phyloP scores from a whole-genome alignment of 129 eudicot species.

The Calendula officinalis region DNA sequence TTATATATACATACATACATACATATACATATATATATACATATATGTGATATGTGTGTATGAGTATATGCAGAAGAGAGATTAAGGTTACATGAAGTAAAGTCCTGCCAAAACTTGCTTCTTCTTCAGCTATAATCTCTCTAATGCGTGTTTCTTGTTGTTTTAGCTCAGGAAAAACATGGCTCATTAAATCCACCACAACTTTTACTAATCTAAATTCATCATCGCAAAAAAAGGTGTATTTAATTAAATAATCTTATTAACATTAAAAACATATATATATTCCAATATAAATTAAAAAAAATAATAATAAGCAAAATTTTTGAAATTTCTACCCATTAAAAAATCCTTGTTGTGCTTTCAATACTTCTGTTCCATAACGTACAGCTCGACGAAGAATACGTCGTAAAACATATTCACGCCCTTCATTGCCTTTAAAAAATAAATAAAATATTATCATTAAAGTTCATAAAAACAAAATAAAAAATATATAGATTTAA shows the following conservation, averaged over 20 bases:
- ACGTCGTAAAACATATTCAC: constrained; percentile 88
- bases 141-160: constrained; percentile 56
- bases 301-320: too few relatives aligned
- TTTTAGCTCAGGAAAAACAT: constrained; percentile 83
- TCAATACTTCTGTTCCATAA: constrained; percentile 88
- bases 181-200: constrained; percentile 85
- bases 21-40: too few relatives aligned
- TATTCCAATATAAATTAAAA: not conserved
- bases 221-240: not conserved
- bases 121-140: constrained; percentile 83
- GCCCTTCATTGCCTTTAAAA: constrained; percentile 85
- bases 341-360: constrained; percentile 79
- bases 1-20: too few relatives aligned
- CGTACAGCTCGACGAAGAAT: constrained; percentile 97
- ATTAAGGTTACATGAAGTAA: constrained; percentile 65
- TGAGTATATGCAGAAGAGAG: not conserved
- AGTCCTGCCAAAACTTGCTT: constrained; percentile 88
- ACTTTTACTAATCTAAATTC: constrained; percentile 64
- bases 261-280: too few relatives aligned
- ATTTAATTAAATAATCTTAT: too few relatives aligned
- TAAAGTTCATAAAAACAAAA: not conserved
- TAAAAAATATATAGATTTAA: not conserved
- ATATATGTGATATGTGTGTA: not conserved
- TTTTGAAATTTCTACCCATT: constrained; percentile 47
- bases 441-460: constrained; percentile 4